A percentile compares a stretch with the other conserved stretches of the same genome.
These are phyloP conservation scores for Salisapilia sapeloensis DNA, from an alignment of 352 stramenopile genomes.

Conservation along the genomic window DNA sequence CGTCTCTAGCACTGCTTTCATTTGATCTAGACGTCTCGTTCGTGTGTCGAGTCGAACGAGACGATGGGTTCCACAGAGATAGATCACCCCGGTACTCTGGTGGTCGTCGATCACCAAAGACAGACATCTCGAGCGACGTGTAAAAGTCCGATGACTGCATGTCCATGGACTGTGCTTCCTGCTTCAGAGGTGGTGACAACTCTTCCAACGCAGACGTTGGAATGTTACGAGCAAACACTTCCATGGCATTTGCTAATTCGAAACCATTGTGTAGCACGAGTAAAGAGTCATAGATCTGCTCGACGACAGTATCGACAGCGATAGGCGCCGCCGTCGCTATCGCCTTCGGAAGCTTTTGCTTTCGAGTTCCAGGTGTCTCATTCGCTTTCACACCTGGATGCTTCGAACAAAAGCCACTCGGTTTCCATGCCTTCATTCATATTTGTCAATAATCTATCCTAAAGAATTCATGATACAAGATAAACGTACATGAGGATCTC, in stretches of 20 bases:
- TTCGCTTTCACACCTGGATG: conserved; percentile 38
- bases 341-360: conserved; percentile 46
- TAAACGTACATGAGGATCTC: conserved; percentile 46
- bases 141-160: too few relatives aligned
- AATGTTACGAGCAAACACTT: conserved; percentile 44
- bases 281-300: conserved; percentile 57
- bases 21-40: too few relatives aligned
- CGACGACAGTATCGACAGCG: conserved; percentile 59
- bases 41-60: too few relatives aligned
- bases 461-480: neutral
- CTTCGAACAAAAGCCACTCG: conserved; percentile 56
- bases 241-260: conserved; percentile 49
- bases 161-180: too few relatives aligned
- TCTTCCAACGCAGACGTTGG: too few relatives aligned
- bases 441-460: neutral
- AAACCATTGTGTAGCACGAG: conserved; percentile 48
- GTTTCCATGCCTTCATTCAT: conserved; percentile 44
- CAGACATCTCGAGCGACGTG: too few relatives aligned
- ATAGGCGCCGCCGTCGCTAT: conserved; percentile 25
- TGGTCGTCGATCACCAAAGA: too few relatives aligned
- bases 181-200: too few relatives aligned
- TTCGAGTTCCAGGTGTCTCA: conserved; percentile 12
- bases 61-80: too few relatives aligned
- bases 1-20: too few relatives aligned
- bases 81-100: too few relatives aligned